Percentiles rank a stretch among this genome's conserved stretches.
Evolutionary conservation across 805 yeast genomes (phyloP).

Genomic region (Myxozyma nipponensis): DNA sequence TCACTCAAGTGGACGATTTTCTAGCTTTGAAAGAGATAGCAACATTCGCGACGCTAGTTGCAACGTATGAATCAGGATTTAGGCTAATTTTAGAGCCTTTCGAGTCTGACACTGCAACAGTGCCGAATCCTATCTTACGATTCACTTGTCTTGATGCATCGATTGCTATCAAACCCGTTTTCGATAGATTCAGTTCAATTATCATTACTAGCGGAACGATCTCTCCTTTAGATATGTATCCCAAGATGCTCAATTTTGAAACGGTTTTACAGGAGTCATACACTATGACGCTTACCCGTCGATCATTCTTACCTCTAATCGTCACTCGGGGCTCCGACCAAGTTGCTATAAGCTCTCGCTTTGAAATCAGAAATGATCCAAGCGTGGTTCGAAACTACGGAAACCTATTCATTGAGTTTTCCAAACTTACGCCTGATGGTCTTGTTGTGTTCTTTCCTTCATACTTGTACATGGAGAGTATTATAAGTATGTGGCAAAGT

Average conservation of each 20-base stretch:
- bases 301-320: conserved; percentile 91
- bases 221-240: conserved; percentile 98
- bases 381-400: conserved; percentile 97
- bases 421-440: conserved; percentile 97
- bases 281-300: conserved; percentile 88
- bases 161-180: conserved; percentile 94
- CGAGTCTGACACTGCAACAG: conserved; percentile 91
- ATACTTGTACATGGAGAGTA: conserved; percentile 95
- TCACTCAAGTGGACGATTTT: conserved; percentile 84
- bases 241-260: conserved; percentile 89
- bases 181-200: conserved; percentile 87
- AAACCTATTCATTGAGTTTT: conserved; percentile 80
- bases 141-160: conserved; percentile 97
- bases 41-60: conserved; percentile 90
- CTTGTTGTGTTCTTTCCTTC: conserved; percentile 97
- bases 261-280: conserved; percentile 93
- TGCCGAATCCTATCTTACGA: conserved; percentile 91
- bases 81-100: conserved; percentile 89
- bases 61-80: conserved; percentile 93
- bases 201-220: conserved; percentile 97
- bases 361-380: conserved; percentile 96
- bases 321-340: conserved; percentile 98
- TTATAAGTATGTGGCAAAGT: conserved; percentile 97
- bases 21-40: conserved; percentile 93
- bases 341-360: conserved; percentile 92